Evolutionary conservation across 2,329 filamentous ascomycete genomes (phyloP), one percentile per base, ranked within the genome.

Genomic region (Malbranchea zuffiana): DNA sequence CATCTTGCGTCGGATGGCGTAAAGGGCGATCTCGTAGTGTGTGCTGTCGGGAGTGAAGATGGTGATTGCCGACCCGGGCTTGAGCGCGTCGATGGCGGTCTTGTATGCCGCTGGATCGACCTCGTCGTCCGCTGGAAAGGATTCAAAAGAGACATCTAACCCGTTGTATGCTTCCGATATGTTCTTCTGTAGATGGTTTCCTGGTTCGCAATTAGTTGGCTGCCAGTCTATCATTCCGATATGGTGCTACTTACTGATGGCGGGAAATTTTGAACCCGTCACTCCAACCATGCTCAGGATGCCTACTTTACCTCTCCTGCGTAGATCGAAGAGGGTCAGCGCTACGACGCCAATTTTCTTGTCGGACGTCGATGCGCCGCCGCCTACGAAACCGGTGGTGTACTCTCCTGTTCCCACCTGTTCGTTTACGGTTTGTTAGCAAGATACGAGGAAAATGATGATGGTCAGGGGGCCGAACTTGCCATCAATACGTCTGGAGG

Each of bases 291-390:
- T 95, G 53, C 76, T 77, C 52, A 95, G 68, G 43, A 82, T 76
- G 50, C 75, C 79, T 16, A 95, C 87, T 63, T 94, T 94, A 50
- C 87, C 86, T 57, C 87, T 73, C 45, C 86, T 74, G 42, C 87
- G 78, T 47, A 95, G 70, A 59, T 94, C 87, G 59, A 94, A 93
- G 48, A 94, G 69, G 16, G 83, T 88, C 57, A 95, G 66, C 26
- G 83, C 87, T 12, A 95, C 87, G 6, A 95, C 88, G 41, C 88
- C 87, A 33, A 95, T 82, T 62, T 95, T 95, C 68, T 95, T 95
- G 70, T 95, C 88, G 33, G 85, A 93, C 7, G 74, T 79, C 3
- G 85, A 93, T 35, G 78, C 80, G 42, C 80, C 81, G 43, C 78
- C 79, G 40, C 83, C 85, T 40, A 94, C 86, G 50, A 90, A 95